Evolutionary conservation across 257 asterid species (phyloP), one percentile per base, ranked within the genome.

Genomic region (Lycium ferocissimum): DNA sequence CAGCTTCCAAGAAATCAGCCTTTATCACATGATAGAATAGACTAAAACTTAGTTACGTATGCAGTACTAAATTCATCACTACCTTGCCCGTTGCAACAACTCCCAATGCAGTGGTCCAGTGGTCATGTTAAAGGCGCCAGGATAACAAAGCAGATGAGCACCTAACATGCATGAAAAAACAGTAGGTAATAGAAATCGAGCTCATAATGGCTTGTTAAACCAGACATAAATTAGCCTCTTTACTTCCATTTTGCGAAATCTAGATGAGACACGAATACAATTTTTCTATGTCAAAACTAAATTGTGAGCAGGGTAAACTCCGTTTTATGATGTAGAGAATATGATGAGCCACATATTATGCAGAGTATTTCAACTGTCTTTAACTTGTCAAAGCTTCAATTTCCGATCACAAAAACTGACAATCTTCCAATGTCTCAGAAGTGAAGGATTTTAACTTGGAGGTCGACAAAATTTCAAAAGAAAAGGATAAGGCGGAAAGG

Each of bases 81-180:
- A 95, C 98, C 98, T 92, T 57, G 98, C 97, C 86, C 98, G 90
- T 89, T 93, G 98, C 91, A 92, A 86, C 83, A 95, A 84, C 85
- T 95, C 98, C 98, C 98, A 93, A 84, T 93, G 98, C 67, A 93
- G 91, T 61, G 98, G 98, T 82, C 98, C 98, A 82, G 97, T 95
- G 65, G 98, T 93, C 98, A 93, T 95, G 95, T 95, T 95, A 89
- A 95, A 95, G 83, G 97, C 97, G 84, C 97, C 98, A 81, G 98
- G 98, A 88, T 92, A 93, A 87, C 98, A 93, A 71, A 95, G 89
- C 93, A 95, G 88, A 91, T 95, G 98, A 85, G 97, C 98, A 82
- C 97, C 98, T 95, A 89, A 62, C 72, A 84, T 79, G 73, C 49
- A 84, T 51, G 80, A 35, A 85, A 80, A 73, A 88, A 80, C 12